Base-by-base conservation (phyloP, 305 asterid species). In the Rubia tinctorum region DNA sequence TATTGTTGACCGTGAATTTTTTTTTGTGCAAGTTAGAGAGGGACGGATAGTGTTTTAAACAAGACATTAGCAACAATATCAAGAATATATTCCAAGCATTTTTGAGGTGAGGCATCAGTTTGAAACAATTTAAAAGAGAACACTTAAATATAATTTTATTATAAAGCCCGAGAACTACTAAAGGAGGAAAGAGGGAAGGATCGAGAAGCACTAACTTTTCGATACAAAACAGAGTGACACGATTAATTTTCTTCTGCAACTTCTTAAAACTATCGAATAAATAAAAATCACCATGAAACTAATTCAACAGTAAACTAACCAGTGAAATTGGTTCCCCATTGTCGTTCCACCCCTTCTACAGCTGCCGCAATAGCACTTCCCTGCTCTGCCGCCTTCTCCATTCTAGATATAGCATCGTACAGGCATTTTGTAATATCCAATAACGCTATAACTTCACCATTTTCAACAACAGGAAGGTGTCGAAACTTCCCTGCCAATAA, bases 301-400 rank as follows among this genome's bases (percentile, higher is more conserved):
- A 61, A 56, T 59, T 44, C 13, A 69, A 73, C 30, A 51, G 42
- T 58, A 72, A 77, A 88, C 94, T 80, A 75, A 92, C 99, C 97
- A 40, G 93, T 71, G 53, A 89, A 88, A 82, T 85, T 89, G 89
- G 86, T 86, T 71, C 99, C 97, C 77, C 84, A 90, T 79, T 92
- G 99, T 42, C 96, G 95, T 80, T 95, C 96, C 76, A 95, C 97
- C 68, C 98, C 99, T 95, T 95, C 98, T 77, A 92, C 98, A 75
- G 98, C 97, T 1, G 97, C 97, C 27, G 98, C 98, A 80, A 95
- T 88, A 60, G 97, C 99, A 80, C 91, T 95, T 73, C 99, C 98
- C 80, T 90, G 97, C 87, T 95, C 99, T 53, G 97, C 97, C 51
- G 99, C 97, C 79, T 95, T 95, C 88, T 95, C 98, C 98, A 92